Base-by-base conservation (phyloP, 2,329 filamentous ascomycete genomes). In the Sporothrix globosa region DNA sequence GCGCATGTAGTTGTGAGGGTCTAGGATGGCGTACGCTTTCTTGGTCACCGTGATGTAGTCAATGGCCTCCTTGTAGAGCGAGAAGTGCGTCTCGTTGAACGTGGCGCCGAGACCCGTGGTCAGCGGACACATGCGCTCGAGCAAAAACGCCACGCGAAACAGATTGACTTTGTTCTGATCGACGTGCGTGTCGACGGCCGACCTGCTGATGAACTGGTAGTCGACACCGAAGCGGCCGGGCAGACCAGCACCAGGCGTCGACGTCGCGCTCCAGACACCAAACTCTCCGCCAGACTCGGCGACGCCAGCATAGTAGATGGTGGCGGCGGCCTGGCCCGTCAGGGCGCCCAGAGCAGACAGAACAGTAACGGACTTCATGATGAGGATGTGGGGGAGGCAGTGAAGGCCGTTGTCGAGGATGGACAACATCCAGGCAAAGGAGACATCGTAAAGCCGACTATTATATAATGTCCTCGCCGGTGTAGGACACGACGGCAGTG, bases 1-100 rank as follows among this genome's bases (percentile, higher is more conserved):
- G 4, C 83, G 79, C 84, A 85, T 85, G 74, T 85, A 84, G 75
- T 84, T 85, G 77, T 85, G 84, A 2, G 83, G 83, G 74, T 85
- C 83, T 2, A 86, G 76, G 71, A 86, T 83, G 11, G 79, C 80
- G 72, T 85, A 79, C 0, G 80, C 79, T 0, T 80, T 81, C 73
- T 83, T 83, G 17, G 79, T 83, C 44, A 79, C 74, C 1, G 83
- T 85, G 73, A 85, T 83, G 73, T 85, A 84, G 75, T 84, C 81
- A 1, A 85, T 80, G 0, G 84, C 82, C 58, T 82, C 76, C 71
- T 83, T 80, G 74, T 79, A 84, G 68, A 80, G 76, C 17, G 75
- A 75, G 73, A 83, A 85, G 75, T 85, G 82, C 70, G 82, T 84
- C 75, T 86, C 83, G 75, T 85, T 82, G 75, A 85, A 85, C 14